Evolutionary conservation across 2,329 filamentous ascomycete genomes (phyloP).

Genomic region (Diaporthe eres): DNA sequence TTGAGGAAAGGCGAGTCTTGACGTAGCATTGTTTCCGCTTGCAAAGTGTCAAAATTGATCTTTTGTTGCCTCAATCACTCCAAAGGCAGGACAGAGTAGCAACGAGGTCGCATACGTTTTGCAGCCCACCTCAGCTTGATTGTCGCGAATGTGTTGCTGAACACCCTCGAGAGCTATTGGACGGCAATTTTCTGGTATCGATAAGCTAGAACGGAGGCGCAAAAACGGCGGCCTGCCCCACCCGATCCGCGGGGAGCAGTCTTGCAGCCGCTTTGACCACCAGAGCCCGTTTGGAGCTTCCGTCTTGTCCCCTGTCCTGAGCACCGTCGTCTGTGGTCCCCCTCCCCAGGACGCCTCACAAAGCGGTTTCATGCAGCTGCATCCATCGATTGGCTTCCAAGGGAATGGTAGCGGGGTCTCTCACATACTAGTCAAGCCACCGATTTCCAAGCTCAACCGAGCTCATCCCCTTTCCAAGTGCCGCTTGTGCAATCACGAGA

Average conservation of each 20-base stretch:
- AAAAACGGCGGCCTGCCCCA: neutral
- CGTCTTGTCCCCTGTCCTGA: neutral
- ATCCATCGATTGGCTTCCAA: slow-evolving; percentile 20
- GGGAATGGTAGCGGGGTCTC: neutral
- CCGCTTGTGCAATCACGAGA: neutral
- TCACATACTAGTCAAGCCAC: slow-evolving; percentile 14
- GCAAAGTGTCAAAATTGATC: slow-evolving; percentile 38
- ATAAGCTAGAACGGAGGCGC: slow-evolving; percentile 4
- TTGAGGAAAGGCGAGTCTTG: slow-evolving; percentile 82
- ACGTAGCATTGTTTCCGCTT: slow-evolving; percentile 50
- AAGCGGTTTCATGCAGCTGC: neutral
- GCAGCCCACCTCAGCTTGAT: neutral
- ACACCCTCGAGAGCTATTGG: neutral
- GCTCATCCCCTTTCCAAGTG: neutral
- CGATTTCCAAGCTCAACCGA: slow-evolving; percentile 13
- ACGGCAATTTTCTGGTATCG: slow-evolving; percentile 36
- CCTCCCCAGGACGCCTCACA: neutral
- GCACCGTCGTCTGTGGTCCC: neutral
- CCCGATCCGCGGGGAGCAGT: neutral
- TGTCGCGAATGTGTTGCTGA: neutral
- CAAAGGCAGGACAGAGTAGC: neutral
- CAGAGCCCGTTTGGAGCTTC: neutral
- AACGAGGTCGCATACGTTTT: neutral
- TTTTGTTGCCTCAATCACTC: neutral
- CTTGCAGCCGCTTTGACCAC: neutral